phyloP scores from a whole-genome alignment of 225 moss, liverwort and hornwort species.

The Polytrichum commune region DNA sequence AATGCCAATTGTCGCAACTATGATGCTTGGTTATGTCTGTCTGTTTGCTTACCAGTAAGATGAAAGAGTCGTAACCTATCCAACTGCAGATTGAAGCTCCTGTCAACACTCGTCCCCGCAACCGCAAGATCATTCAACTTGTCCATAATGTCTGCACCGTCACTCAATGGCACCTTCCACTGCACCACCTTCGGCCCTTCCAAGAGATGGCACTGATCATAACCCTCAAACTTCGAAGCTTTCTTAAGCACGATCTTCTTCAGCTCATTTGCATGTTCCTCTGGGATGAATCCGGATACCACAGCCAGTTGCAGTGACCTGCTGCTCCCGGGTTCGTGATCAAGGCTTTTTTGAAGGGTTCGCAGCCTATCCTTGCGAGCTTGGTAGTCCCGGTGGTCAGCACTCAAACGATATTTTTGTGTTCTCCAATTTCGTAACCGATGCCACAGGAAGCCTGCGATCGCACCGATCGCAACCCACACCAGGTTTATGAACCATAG shows the following conservation, averaged over 20 bases:
- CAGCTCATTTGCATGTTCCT: background rate
- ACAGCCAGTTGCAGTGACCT: background rate
- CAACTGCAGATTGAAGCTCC: slow-evolving; percentile 1
- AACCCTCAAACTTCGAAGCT: background rate
- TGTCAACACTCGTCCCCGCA: background rate
- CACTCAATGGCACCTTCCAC: background rate
- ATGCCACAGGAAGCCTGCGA: too few relatives aligned
- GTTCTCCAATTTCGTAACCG: too few relatives aligned
- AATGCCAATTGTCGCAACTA: background rate
- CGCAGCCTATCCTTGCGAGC: too few relatives aligned
- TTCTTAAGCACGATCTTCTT: background rate
- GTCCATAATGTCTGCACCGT: background rate
- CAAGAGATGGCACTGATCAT: background rate
- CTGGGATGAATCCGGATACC: background rate
- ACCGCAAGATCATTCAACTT: background rate
- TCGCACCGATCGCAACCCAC: too few relatives aligned
- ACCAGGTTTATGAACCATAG: too few relatives aligned
- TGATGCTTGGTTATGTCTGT: background rate
- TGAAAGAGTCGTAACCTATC: background rate
- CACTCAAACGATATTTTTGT: too few relatives aligned
- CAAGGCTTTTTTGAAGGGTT: too few relatives aligned
- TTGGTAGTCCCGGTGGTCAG: too few relatives aligned
- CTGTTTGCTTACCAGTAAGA: too few relatives aligned
- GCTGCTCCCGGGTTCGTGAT: too few relatives aligned
- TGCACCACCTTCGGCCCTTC: background rate